phyloP scores from a whole-genome alignment of 148 eudicot species.

The Silene latifolia region DNA sequence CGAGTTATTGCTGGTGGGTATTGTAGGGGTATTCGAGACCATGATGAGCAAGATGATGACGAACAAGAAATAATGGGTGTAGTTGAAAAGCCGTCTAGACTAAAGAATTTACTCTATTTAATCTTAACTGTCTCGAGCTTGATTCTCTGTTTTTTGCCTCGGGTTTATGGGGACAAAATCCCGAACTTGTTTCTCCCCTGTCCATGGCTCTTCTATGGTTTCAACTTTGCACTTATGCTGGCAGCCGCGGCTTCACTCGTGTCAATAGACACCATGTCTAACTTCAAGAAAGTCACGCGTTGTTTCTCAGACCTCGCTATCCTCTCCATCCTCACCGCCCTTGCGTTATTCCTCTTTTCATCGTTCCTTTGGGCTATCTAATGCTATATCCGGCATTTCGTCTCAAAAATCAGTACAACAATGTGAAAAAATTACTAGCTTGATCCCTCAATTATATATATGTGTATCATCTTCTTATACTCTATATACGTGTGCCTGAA shows the following conservation, averaged over 20 bases:
- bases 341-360: background rate
- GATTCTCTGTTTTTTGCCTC: conserved; percentile 4
- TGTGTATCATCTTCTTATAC: background rate
- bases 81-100: background rate
- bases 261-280: conserved; percentile 5
- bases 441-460: background rate
- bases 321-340: background rate
- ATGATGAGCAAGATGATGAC: background rate
- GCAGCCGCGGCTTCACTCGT: conserved; percentile 2
- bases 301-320: background rate
- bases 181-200: background rate
- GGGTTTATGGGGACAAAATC: background rate
- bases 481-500: background rate
- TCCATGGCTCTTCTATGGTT: conserved; percentile 3
- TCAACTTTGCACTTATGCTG: conserved; percentile 6
- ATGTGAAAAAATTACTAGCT: too few species aligned
- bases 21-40: too few species aligned
- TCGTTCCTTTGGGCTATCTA: background rate
- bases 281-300: background rate
- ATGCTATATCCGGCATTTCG: background rate
- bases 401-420: too few species aligned
- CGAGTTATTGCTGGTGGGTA: too few species aligned
- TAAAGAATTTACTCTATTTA: too few species aligned
- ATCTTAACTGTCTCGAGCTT: background rate
- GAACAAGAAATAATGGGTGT: background rate